Conservation (phyloP, 176 grass and related monocot genomes). For the Avena eriantha region DNA sequence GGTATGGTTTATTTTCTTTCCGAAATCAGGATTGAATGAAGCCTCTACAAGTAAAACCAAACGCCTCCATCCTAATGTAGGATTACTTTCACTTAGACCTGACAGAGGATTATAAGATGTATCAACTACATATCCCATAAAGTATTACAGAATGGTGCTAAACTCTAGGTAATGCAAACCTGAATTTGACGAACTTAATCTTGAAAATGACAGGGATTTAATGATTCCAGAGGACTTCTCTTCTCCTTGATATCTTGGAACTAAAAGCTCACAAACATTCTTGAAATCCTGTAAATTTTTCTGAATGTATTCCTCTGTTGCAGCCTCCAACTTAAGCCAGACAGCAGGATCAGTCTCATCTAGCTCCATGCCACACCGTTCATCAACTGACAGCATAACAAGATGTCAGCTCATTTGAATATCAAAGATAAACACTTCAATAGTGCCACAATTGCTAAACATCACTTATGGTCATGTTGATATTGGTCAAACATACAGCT, state of each 20-base stretch:
- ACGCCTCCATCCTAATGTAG: constrained; percentile 93
- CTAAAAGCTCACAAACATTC: constrained; percentile 82
- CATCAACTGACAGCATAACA: constrained; percentile 81
- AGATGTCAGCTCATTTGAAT: constrained; percentile 36
- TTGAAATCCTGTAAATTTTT: constrained; percentile 78
- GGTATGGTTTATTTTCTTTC: constrained; percentile 77
- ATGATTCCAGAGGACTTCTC: constrained; percentile 64
- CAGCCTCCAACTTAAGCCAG: constrained; percentile 94
- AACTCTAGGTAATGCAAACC: constrained; percentile 53
- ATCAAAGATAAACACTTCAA: not conserved
- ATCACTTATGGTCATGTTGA: constrained; percentile 32
- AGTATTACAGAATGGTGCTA: constrained; percentile 11
- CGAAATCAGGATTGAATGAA: constrained; percentile 73
- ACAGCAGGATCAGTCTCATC: constrained; percentile 92
- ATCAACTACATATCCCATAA: constrained; percentile 12
- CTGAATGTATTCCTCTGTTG: constrained; percentile 95
- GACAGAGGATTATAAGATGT: constrained; percentile 26
- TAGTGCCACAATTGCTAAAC: not conserved
- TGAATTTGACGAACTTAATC: constrained; percentile 65
- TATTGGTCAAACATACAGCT: constrained; percentile 1
- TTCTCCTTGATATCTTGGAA: constrained; percentile 76
- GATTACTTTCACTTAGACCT: constrained; percentile 73
- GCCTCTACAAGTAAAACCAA: constrained; percentile 94
- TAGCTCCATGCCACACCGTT: constrained; percentile 95
- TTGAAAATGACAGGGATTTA: constrained; percentile 75